Conservation (phyloP, 768 basidiomycete species). For the Tylopilus felleus region DNA sequence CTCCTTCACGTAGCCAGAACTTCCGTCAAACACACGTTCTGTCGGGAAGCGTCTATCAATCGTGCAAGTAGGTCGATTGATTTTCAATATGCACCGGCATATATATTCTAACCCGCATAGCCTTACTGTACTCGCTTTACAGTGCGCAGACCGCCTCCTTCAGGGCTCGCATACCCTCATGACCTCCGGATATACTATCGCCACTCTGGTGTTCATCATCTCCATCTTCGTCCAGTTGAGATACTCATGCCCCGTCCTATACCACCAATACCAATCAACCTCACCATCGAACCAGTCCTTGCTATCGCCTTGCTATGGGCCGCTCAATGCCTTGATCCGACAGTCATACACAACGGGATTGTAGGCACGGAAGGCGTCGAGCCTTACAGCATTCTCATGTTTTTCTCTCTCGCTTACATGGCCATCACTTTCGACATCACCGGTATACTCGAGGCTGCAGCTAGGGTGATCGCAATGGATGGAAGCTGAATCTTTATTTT, state of each 20-base stretch:
- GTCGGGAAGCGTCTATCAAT: too few species aligned
- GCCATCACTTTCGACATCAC: constrained; percentile 88
- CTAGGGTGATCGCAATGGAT: constrained; percentile 55
- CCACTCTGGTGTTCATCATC: constrained; percentile 49
- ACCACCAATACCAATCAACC: constrained; percentile 41
- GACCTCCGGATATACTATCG: constrained; percentile 44
- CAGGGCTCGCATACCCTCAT: constrained; percentile 12
- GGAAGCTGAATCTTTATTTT: constrained; percentile 72
- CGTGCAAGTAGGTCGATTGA: too few species aligned
- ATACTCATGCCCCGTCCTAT: constrained; percentile 37
- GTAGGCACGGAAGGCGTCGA: constrained; percentile 75
- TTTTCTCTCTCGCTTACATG: constrained; percentile 90
- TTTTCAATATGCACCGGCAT: too few species aligned
- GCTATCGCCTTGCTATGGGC: constrained; percentile 55
- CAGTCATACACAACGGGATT: constrained; percentile 69
- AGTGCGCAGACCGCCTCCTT: not conserved
- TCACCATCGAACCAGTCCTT: constrained; percentile 52
- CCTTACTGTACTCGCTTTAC: not conserved
- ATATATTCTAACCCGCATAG: too few species aligned
- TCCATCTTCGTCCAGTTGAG: constrained; percentile 44
- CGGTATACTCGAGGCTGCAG: constrained; percentile 80
- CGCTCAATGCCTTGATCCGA: constrained; percentile 43
- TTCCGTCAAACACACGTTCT: too few species aligned
- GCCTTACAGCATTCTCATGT: constrained; percentile 91
- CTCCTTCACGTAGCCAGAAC: too few species aligned